Evolutionary conservation across 2,329 filamentous ascomycete genomes (phyloP).

Genomic region (Chrysoporthe austroafricana): DNA sequence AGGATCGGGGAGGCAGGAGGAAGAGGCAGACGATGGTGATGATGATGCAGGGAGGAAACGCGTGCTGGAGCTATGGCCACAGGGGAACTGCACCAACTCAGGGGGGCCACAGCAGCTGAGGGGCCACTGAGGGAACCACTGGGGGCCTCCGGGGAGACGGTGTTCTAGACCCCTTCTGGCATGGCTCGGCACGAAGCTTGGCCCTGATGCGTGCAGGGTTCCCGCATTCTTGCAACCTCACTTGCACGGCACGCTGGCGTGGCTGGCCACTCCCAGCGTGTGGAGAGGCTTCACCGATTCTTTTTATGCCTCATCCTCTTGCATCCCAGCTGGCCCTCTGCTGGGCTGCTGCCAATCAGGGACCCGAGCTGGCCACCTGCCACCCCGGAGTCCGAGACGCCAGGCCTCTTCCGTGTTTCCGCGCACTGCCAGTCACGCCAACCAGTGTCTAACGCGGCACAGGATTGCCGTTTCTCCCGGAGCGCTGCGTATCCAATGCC

Average conservation of each 20-base stretch:
- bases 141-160: not conserved
- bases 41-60: not conserved
- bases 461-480: not conserved
- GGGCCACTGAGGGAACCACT: not conserved
- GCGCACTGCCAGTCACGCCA: not conserved
- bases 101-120: not conserved
- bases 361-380: no score
- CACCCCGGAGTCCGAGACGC: no score
- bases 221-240: not conserved
- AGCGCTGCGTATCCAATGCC: not conserved
- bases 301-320: not conserved
- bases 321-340: not conserved
- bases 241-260: not conserved
- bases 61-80: conserved; percentile 5
- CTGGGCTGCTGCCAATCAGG: not conserved
- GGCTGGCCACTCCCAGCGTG: not conserved
- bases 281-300: not conserved
- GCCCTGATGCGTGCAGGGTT: conserved; percentile 13
- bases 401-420: no score
- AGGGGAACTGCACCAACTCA: not conserved
- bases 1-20: not conserved
- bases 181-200: conserved; percentile 30
- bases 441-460: not conserved
- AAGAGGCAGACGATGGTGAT: not conserved
- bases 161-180: conserved; percentile 24